Conservation (phyloP, 768 basidiomycete species). For the Pholiota conissans region DNA sequence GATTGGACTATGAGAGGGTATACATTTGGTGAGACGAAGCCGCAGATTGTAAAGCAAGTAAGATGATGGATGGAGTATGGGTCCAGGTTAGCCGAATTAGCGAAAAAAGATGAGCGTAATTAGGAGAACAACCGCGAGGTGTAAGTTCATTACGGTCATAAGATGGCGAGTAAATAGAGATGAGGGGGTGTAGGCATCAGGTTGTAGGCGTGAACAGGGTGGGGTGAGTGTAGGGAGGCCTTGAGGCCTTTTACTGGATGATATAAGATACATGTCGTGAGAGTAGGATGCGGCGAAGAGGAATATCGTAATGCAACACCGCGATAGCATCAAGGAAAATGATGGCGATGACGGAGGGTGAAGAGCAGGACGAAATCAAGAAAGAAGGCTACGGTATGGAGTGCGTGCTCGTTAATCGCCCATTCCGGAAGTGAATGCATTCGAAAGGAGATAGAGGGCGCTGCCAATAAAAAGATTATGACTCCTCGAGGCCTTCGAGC, state of each 20-base stretch:
- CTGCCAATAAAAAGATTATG: slow-evolving; percentile 9
- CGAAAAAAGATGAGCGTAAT: slow-evolving; percentile 7
- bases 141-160: slow-evolving; percentile 21
- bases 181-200: slow-evolving; percentile 5
- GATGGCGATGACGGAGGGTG: neutral
- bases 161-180: slow-evolving; percentile 8
- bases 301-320: neutral
- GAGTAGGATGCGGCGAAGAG: neutral
- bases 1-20: slow-evolving; percentile 8
- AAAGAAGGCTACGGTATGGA: neutral
- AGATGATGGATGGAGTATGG: slow-evolving; percentile 5
- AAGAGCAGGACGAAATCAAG: neutral
- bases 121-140: slow-evolving; percentile 5
- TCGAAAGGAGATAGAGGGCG: neutral
- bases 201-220: neutral
- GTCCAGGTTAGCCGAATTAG: slow-evolving; percentile 8
- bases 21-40: slow-evolving; percentile 6
- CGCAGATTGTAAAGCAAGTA: slow-evolving; percentile 8
- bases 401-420: slow-evolving; percentile 4
- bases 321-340: neutral
- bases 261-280: slow-evolving; percentile 3
- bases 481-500: slow-evolving; percentile 35
- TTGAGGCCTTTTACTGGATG: neutral
- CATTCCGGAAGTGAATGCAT: slow-evolving; percentile 3
- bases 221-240: neutral